Base-by-base conservation (phyloP, 768 basidiomycete species). In the Candolleomyces eurysporus region DNA sequence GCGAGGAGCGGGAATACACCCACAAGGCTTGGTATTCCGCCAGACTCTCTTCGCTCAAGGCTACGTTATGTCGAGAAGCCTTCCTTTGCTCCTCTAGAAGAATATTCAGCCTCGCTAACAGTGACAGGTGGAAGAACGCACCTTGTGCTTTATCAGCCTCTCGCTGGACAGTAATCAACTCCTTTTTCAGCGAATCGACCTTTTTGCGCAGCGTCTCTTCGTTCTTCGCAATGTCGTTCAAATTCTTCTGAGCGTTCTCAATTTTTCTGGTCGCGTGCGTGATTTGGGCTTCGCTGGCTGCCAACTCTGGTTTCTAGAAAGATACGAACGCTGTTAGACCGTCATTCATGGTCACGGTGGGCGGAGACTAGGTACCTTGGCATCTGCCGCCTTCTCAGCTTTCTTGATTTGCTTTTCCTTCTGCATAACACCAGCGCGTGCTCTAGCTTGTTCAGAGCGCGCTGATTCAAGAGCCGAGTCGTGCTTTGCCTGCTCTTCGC, bases 341-440 rank as follows among this genome's bases (percentile, higher is more conserved):
- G n/a, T 10, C 40, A 11, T 46, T 22, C 11, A 13, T 4, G 39
- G 9, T 31, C 9, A 1, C 19, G 36, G 30, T 26, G 42, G 30
- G 31, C 10, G n/a, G 8, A 16, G 17, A 26, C 21, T 26, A 13
- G 21, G 67, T 80, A 90, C 95, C 79, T 92, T 93, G 16, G 81
- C 85, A 61, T 98, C 96, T 9, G 96, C 73, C 0, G 86, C 79
- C 73, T 96, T 98, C 74, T 98, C 96, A 0, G 89, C 89, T 72
- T 90, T 92, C 78, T 97, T 97, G 61, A 96, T 88, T 49, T 76
- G 84, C 75, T 89, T 90, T 75, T 99, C 95, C 65, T 90, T 88
- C 75, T 91, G 90, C 77, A 89, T 84, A 0, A 94, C 89, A 5
- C 79, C 76, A 9, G 87, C 83, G 17, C 92, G 82, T 7, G 88